Conservation (phyloP, 2,329 filamentous ascomycete genomes). For the Dendrostoma leiphaemia region DNA sequence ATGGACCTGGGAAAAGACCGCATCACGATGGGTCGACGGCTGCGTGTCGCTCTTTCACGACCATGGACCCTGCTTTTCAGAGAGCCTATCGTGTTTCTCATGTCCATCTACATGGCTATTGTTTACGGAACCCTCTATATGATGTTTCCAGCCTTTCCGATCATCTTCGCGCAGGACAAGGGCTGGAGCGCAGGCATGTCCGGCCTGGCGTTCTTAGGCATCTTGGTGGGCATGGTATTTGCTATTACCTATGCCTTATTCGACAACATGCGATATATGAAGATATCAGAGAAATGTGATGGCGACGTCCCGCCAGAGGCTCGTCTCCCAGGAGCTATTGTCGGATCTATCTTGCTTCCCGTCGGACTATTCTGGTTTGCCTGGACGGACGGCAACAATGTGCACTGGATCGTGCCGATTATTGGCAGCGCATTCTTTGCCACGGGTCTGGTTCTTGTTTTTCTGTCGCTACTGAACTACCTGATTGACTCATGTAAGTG, state of each 20-base stretch:
- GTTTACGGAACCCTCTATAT: conserved; percentile 24
- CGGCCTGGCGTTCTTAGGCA: conserved; percentile 66
- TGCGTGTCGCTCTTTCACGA: conserved; percentile 57
- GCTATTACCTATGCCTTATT: conserved; percentile 55
- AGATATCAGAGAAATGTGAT: conserved; percentile 38
- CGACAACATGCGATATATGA: conserved; percentile 54
- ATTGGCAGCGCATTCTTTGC: conserved; percentile 33
- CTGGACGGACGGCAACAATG: conserved; percentile 57
- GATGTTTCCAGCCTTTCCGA: conserved; percentile 60
- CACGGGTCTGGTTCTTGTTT: conserved; percentile 46
- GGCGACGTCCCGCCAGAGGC: conserved; percentile 65
- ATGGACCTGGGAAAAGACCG: conserved; percentile 39
- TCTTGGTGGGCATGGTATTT: conserved; percentile 63
- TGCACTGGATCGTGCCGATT: conserved; percentile 50
- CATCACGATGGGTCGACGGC: conserved; percentile 45
- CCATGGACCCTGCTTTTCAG: conserved; percentile 69
- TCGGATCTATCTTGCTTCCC: conserved; percentile 62
- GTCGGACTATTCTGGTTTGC: conserved; percentile 67
- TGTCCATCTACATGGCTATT: conserved; percentile 18
- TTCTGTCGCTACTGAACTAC: conserved; percentile 53
- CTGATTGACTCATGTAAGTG: conserved; percentile 46
- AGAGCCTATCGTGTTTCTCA: conserved; percentile 51
- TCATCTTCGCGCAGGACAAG: conserved; percentile 62
- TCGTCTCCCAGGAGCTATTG: conserved; percentile 58
- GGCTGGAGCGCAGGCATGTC: conserved; percentile 59